These are phyloP conservation scores for Nicotiana paniculata DNA, from an alignment of 257 asterid species.

Conservation along the genomic window DNA sequence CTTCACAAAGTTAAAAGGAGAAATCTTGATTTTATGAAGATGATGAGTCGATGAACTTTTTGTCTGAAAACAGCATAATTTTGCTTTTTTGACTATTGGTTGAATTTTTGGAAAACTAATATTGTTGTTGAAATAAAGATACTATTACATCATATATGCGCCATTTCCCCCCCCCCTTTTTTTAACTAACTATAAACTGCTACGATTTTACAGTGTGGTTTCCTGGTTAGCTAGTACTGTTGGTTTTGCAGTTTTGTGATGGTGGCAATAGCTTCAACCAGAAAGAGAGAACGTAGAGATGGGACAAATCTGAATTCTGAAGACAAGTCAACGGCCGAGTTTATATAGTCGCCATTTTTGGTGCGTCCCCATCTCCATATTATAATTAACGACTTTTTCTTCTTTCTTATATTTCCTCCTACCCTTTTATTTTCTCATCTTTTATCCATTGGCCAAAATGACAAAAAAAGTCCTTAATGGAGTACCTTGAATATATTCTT, in stretches of 20 bases:
- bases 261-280: neutral
- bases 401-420: too few species aligned
- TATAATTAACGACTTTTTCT: too few species aligned
- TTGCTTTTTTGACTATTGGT: neutral
- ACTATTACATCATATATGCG: neutral
- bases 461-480: too few species aligned
- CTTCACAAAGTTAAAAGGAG: neutral
- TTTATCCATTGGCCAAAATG: too few species aligned
- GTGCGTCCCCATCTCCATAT: too few species aligned
- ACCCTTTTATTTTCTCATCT: too few species aligned
- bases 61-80: neutral
- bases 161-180: neutral
- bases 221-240: neutral
- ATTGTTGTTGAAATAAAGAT: neutral
- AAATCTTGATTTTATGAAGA: neutral
- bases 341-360: too few species aligned
- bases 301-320: neutral
- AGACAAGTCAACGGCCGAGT: neutral
- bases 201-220: neutral
- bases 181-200: neutral
- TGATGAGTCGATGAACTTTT: neutral
- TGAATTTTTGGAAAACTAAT: neutral
- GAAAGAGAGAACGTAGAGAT: neutral
- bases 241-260: neutral
- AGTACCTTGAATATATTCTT: too few species aligned